Percentiles rank a stretch among this genome's conserved stretches.
phyloP scores from a whole-genome alignment of 331 rosid genomes.

The Erythrophleum ivorense region DNA sequence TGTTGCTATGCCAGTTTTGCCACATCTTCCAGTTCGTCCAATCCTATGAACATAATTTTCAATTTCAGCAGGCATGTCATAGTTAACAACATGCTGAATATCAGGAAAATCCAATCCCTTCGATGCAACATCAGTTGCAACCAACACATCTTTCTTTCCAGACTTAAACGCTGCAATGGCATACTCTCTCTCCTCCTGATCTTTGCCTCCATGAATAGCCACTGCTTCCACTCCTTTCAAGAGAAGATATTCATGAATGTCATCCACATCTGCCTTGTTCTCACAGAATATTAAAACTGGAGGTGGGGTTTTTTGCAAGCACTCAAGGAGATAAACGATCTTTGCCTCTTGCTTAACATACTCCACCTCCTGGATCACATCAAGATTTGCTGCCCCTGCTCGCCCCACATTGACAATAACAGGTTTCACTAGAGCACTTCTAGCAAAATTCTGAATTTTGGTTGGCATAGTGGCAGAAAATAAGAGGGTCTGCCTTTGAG shows the following conservation, averaged over 20 bases:
- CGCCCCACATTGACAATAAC: constrained; percentile 87
- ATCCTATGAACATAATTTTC: constrained; percentile 96
- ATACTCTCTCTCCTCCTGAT: constrained; percentile 94
- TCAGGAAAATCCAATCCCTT: constrained; percentile 97
- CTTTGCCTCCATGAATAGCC: constrained; percentile 95
- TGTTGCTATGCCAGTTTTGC: constrained; percentile 92
- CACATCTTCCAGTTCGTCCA: constrained; percentile 93
- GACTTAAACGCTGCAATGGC: constrained; percentile 82
- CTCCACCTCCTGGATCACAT: constrained; percentile 91
- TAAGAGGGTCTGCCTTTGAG: constrained; percentile 85
- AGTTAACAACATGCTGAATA: constrained; percentile 90
- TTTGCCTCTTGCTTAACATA: constrained; percentile 94
- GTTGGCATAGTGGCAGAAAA: constrained; percentile 97
- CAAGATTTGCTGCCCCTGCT: constrained; percentile 96
- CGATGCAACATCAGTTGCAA: constrained; percentile 94
- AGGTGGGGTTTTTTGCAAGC: constrained; percentile 94
- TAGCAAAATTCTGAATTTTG: constrained; percentile 91
- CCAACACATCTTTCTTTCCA: constrained; percentile 89
- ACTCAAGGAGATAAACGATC: constrained; percentile 86
- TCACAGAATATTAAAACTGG: constrained; percentile 89
- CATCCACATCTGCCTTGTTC: constrained; percentile 93
- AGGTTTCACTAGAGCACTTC: constrained; percentile 90
- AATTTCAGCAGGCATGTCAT: constrained; percentile 97
- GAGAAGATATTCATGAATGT: constrained; percentile 93
- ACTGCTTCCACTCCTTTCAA: constrained; percentile 96